phyloP scores from a whole-genome alignment of 176 grass and related monocot species.

The Phoenix dactylifera region DNA sequence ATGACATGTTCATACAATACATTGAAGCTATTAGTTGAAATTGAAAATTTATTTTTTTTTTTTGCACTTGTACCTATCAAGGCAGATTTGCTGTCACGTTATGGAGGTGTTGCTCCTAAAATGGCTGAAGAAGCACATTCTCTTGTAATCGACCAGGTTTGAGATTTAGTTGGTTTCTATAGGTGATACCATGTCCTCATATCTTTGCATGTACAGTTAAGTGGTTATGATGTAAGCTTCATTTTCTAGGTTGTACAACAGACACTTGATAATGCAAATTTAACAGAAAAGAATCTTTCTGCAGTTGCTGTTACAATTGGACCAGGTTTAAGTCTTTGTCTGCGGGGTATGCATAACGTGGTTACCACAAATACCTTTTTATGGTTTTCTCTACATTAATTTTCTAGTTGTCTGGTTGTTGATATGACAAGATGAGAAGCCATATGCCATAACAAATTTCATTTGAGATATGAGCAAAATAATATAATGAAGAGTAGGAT shows the following conservation, averaged over 20 bases:
- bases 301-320: slow-evolving; percentile 88
- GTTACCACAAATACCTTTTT: no score
- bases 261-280: slow-evolving; percentile 62
- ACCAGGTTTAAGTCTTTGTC: slow-evolving; percentile 86
- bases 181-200: no score
- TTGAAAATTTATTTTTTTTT: neutral
- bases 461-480: no score
- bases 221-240: neutral
- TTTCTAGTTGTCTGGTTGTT: no score
- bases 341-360: slow-evolving; percentile 44
- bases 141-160: slow-evolving; percentile 75
- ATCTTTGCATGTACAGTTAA: no score
- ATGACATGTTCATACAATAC: no score
- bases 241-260: slow-evolving; percentile 68
- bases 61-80: slow-evolving; percentile 25
- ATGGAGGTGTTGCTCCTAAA: slow-evolving; percentile 82
- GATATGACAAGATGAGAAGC: no score
- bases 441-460: no score
- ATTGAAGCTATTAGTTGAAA: neutral
- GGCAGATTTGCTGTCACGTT: slow-evolving; percentile 81
- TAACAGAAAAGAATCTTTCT: slow-evolving; percentile 62
- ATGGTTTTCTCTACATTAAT: no score
- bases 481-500: no score
- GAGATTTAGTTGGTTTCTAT: slow-evolving; percentile 4
- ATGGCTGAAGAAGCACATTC: slow-evolving; percentile 92